These are phyloP conservation scores for Stellera chamaejasme DNA, from an alignment of 345 rosid species.

Conservation along the genomic window DNA sequence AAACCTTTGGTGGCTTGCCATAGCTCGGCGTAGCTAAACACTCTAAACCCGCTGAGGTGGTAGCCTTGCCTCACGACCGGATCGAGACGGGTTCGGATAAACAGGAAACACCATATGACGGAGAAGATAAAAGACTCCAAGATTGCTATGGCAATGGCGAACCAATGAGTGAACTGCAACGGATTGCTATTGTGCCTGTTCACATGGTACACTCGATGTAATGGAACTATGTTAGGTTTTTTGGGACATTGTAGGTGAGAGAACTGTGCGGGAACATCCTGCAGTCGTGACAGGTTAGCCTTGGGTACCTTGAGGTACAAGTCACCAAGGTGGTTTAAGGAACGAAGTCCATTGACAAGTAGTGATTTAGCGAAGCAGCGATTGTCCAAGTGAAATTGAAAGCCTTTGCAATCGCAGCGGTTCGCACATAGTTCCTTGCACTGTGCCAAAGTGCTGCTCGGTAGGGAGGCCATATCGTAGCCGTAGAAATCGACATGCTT, in stretches of 20 bases:
- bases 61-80: conserved; percentile 7
- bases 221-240: neutral
- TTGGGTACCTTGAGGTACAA: neutral
- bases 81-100: neutral
- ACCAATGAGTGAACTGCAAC: conserved; percentile 17
- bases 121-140: conserved; percentile 15
- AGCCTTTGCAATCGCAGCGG: neutral
- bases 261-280: neutral
- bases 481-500: conserved; percentile 28
- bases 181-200: neutral
- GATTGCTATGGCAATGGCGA: conserved; percentile 13
- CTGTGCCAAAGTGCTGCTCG: conserved; percentile 6
- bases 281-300: neutral
- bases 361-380: neutral
- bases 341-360: neutral
- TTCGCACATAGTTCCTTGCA: conserved; percentile 20
- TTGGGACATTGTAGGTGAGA: neutral
- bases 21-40: conserved; percentile 13
- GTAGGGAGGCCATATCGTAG: conserved; percentile 6
- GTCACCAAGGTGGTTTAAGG: neutral
- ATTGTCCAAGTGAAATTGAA: neutral
- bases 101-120: conserved; percentile 19
- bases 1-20: neutral
- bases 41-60: conserved; percentile 17
- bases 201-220: neutral